phyloP scores from a whole-genome alignment of 2,329 filamentous ascomycete species.

The Aspergillaceae sp. region DNA sequence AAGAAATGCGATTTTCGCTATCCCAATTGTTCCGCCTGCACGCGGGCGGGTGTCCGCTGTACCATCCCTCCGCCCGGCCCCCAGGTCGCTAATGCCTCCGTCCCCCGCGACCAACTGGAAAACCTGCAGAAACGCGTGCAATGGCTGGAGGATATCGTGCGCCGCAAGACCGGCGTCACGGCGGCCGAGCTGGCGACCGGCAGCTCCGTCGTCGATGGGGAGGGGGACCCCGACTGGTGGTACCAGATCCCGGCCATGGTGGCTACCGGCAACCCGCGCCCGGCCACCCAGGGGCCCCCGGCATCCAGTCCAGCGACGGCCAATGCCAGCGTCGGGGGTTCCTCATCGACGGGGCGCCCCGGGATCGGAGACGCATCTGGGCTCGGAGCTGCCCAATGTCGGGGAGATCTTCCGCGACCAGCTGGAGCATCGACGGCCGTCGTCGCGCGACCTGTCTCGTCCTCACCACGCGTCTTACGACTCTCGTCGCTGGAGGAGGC shows the following conservation, averaged over 20 bases:
- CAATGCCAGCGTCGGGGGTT: conserved; percentile 5
- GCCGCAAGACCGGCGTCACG: conserved; percentile 25
- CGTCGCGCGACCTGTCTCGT: conserved; percentile 22
- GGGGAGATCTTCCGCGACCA: conserved; percentile 34
- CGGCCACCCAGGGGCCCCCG: conserved; percentile 11
- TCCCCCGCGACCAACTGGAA: conserved; percentile 32
- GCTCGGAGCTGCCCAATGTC: conserved; percentile 29
- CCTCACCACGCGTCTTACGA: conserved; percentile 24
- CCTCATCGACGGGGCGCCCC: conserved; percentile 9
- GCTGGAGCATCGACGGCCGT: conserved; percentile 29
- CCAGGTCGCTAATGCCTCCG: conserved; percentile 29
- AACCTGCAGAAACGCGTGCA: conserved; percentile 31
- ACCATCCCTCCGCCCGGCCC: conserved; percentile 32
- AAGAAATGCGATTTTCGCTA: conserved; percentile 37
- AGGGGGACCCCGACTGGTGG: conserved; percentile 30
- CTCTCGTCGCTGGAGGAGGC: conserved; percentile 30
- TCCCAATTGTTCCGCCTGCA: conserved; percentile 33
- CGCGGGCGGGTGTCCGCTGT: conserved; percentile 32
- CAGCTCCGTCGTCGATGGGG: conserved; percentile 24
- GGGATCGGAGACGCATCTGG: conserved; percentile 14
- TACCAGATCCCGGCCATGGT: conserved; percentile 31
- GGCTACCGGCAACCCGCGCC: conserved; percentile 18
- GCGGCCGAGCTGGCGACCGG: conserved; percentile 27
- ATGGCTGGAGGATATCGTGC: conserved; percentile 32
- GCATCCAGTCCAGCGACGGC: conserved; percentile 4